Base-by-base conservation (phyloP, 1,284 basidiomycete species). In the Afroboletus lepidellus region DNA sequence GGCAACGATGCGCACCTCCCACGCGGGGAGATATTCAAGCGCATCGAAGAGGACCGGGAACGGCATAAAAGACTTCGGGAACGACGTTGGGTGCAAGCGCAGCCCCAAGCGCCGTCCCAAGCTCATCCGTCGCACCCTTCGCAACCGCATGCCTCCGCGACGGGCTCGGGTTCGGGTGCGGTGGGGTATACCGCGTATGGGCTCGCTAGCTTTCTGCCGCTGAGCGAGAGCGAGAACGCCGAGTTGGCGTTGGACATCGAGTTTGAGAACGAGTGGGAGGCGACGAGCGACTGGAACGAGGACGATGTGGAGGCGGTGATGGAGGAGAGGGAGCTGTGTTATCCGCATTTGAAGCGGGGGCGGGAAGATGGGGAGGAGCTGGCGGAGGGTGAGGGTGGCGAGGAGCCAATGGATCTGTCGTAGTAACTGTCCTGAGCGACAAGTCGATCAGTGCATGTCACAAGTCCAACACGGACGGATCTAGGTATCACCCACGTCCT, bases 21-120 rank as follows among this genome's bases (percentile, higher is more conserved):
- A 44, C 80, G 73, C 48, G 67, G 76, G 37, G 93, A 97, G 55
- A 84, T 94, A 24, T 81, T 94, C 57, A 85, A 89, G 41, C 85
- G 94, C 5, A 96, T 98, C 56, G 94, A 98, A 68, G 94, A 96
- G 63, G 95, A 98, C 69, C 79, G 94, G 2, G 94, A 98, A 67
- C 81, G 95, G 59, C 94, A 98, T 66, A 97, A 98, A 70, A 84
- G 94, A 2, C 77, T 98, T 1, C 83, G 93, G 39, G 94, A 98
- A 69, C 83, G 92, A 20, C 84, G 93, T 45, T 98, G 95, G 94
- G 93, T 97, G 27, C 85, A 96, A 62, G 87, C 89, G 2, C 59
- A 70, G 15, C 56, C 60, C 7, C 62, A 58, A 23, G 33, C 25
- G 6, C 13, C 8, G 21, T 43, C 59, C 3, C 47, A 61, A 6